Evolutionary conservation across 1,139 yeast genomes (phyloP).

Genomic region (Pneumocystis jirovecii): DNA sequence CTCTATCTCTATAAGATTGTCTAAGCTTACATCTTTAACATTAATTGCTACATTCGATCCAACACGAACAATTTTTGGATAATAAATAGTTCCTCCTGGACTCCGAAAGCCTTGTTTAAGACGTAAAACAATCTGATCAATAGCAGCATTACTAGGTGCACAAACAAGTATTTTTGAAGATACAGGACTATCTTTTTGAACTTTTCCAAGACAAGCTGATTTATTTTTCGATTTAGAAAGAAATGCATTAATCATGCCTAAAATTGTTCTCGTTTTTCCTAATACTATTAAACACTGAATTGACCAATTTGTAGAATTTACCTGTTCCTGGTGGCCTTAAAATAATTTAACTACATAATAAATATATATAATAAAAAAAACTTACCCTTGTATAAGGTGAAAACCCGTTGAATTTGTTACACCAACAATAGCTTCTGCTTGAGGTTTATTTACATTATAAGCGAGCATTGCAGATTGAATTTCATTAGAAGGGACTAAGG

Average conservation of each 20-base stretch:
- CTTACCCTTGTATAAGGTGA: slow-evolving; percentile 71
- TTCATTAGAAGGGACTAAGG: slow-evolving; percentile 28
- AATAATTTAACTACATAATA: not conserved
- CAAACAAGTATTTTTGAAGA: slow-evolving; percentile 60
- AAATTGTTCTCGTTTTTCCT: slow-evolving; percentile 84
- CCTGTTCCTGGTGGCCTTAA: slow-evolving; percentile 76
- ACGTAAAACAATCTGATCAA: slow-evolving; percentile 86
- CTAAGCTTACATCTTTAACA: slow-evolving; percentile 71
- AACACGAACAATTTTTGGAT: slow-evolving; percentile 68
- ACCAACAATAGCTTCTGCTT: slow-evolving; percentile 75
- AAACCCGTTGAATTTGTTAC: slow-evolving; percentile 59
- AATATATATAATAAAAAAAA: not conserved
- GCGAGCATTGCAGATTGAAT: slow-evolving; percentile 21
- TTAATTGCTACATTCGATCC: slow-evolving; percentile 85
- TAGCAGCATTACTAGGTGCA: slow-evolving; percentile 99
- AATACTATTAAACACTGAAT: not conserved
- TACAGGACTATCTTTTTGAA: slow-evolving; percentile 15
- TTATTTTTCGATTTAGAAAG: slow-evolving; percentile 31
- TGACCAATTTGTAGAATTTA: not conserved
- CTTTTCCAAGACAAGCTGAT: slow-evolving; percentile 22
- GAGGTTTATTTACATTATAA: slow-evolving; percentile 66
- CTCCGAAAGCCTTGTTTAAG: slow-evolving; percentile 56
- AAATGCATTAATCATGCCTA: slow-evolving; percentile 76
- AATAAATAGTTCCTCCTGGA: slow-evolving; percentile 40
- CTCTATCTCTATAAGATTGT: slow-evolving; percentile 65